Base-by-base conservation (phyloP, 2,329 filamentous ascomycete genomes). In the Fusarium illudens region DNA sequence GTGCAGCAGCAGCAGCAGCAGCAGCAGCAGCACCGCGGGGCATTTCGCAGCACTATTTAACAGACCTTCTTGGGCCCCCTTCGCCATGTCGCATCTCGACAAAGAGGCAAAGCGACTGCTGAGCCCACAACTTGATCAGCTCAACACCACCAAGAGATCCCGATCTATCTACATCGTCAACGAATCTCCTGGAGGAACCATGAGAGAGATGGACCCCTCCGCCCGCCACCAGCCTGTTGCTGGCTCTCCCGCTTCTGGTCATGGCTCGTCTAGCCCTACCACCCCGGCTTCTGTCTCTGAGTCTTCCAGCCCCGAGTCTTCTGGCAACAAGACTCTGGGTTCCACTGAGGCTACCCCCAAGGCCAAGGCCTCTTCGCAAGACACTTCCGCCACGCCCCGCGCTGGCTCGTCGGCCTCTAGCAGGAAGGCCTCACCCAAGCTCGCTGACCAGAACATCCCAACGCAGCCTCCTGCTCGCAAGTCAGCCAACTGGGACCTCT, bases 101-200 rank as follows among this genome's bases (percentile, higher is more conserved):
- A 29, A 60, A 19, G 25, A 48, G 25, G 39, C 34, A n/a, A 70
- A 70, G 46, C 67, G 48, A 19, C 17, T 49, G 37, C 60, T 70
- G 12, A 70, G 67, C 39, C 67, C 67, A 10, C 60, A 61, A 11
- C 20, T 22, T 13, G 50, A 58, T n/a, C 33, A 25, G 13, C 12
- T 15, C 44, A 51, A 55, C 33, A 37, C 42, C 20, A 68, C 42
- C 20, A 68, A 68, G 57, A 65, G 52, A 53, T 46, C 36, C 8
- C 44, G 62, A 29, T 48, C 49, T 12, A 30, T 60, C 22, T 62
- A 64, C 44, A 9, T 65, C 10, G 25, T 61, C 20, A 3, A 44
- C 25, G 65, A 70, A 17, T 64, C 67, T 3, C 70, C 71, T 4
- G 60, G 67, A 22, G 68, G 65, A 22, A 70, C 62, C 4, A 49